Evolutionary conservation across 768 basidiomycete genomes (phyloP), one percentile per base, ranked within the genome.

Genomic region (Trametes cubensis): DNA sequence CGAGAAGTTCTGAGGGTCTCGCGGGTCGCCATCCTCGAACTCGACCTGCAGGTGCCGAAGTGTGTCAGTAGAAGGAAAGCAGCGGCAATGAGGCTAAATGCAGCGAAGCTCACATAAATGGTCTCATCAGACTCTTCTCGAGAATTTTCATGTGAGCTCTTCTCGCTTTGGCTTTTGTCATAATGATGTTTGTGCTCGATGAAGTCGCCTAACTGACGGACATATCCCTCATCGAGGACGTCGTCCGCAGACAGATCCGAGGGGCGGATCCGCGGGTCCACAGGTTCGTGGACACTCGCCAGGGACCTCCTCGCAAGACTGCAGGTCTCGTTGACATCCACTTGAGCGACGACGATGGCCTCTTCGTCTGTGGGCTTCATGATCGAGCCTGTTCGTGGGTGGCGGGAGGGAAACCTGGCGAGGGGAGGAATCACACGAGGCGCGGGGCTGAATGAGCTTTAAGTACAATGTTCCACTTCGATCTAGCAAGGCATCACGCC

Each of bases 211-310:
- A 78, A 64, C 49, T 77, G 75, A 13, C 67, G 70, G 5, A 67
- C 65, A n/a, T 77, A 66, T 17, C 65, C 64, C 57, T 75, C 71
- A 56, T 79, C 78, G 23, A 77, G 66, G 39, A 71, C 68, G 1
- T 73, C 71, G 41, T 72, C 69, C 52, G 66, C 67, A 8, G 77
- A 74, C 20, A 71, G 66, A 14, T 74, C 72, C 3, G 69, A 63
- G 6, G 75, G 58, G 54, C 70, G 71, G 34, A 80, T 64, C 45
- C 77, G 72, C 13, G 78, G 76, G 66, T 81, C 80, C 46, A 79
- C 72, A 6, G 73, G 69, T 52, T 80, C 67, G 10, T 64, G 56
- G 21, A 67, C 69, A 23, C 66, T 62, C 15, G 64, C 56, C 11
- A 62, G 55, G 17, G 55, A 55, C 18, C 61, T 57, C 39, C 66